Conservation (phyloP, 2,329 filamentous ascomycete genomes). For the Fusarium globosum region DNA sequence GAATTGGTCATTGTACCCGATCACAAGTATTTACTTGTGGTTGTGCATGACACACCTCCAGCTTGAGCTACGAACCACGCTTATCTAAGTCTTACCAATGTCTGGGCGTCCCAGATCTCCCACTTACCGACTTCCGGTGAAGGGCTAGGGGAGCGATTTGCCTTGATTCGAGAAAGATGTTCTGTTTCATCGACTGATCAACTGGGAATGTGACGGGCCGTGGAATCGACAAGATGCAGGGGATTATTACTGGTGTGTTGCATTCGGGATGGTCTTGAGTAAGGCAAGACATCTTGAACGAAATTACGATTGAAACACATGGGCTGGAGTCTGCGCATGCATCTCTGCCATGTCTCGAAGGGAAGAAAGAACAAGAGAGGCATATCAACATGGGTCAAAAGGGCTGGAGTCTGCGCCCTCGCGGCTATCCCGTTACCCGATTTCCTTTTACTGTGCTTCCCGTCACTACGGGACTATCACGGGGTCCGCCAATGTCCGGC, state of each 20-base stretch:
- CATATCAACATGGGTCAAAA: constrained; percentile 11
- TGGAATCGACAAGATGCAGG: constrained; percentile 20
- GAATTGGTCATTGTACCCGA: constrained; percentile 88
- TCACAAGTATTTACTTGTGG: constrained; percentile 79
- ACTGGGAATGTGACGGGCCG: constrained; percentile 17
- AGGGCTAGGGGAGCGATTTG: constrained; percentile 6
- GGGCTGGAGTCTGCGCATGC: constrained; percentile 6
- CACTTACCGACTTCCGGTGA: constrained; percentile 21
- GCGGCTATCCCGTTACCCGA: constrained; percentile 21
- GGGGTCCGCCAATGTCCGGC: constrained; percentile 18
- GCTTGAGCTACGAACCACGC: constrained; percentile 57
- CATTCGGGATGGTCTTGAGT: constrained; percentile 22
- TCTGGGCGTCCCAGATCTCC: constrained; percentile 20
- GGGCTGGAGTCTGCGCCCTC: constrained; percentile 36
- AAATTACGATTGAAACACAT: constrained; percentile 18
- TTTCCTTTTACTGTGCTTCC: constrained; percentile 27
- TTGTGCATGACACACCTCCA: constrained; percentile 83
- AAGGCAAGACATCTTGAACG: constrained; percentile 17
- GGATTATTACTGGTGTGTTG: constrained; percentile 21
- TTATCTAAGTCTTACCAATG: constrained; percentile 29
- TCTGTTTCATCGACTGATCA: constrained; percentile 19
- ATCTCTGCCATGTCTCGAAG: background rate
- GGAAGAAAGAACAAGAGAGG: background rate
- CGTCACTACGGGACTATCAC: constrained; percentile 17
- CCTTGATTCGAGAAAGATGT: constrained; percentile 9